Base-by-base conservation (phyloP, 345 rosid species). In the Pseudoturritis turrita region DNA sequence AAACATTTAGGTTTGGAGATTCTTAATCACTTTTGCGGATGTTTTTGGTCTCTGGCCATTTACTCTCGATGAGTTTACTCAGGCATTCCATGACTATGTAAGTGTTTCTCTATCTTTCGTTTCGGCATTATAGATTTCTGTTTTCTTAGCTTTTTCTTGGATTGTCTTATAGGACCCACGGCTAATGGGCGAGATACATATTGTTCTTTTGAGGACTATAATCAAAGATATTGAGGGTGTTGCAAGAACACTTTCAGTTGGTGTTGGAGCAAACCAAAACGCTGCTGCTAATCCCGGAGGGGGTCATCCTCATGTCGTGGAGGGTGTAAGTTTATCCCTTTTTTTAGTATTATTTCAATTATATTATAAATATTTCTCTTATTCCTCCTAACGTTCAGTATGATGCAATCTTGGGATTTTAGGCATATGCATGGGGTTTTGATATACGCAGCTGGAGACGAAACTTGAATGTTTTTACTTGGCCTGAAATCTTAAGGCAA, bases 381-480 rank as follows among this genome's bases (percentile, higher is more conserved):
- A 3, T 39, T 59, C 54, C 36, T 35, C 26, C 26, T 68, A 62
- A 68, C 33, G 33, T 29, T 47, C 23, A n/a, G 39, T 58, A 51
- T 60, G 49, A 25, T 58, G 46, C 26, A 47, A 11, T 39, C 21
- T 59, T 65, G 45, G 44, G 12, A 22, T 71, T 29, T 61, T 72
- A 92, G 96, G 98, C 96, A 41, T 89, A 84, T 74, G 82, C 89
- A 37, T 92, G 98, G 98, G 96, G 98, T n/a, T 92, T 89, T 77
- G 91, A 88, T 76, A 82, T 89, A 65, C 79, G 81, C 61, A 87
- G 84, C 73, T 92, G 98, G 98, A 86, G 84, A 69, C 62, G 77
- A 55, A 85, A 88, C 83, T 73, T 92, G 82, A 89, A 88, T 78
- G 83, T 77, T 36, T 75, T 87, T 62, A 89, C 98, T 21, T 92